A percentile compares a stretch with the other conserved stretches of the same genome.
Conservation (phyloP, 2,329 filamentous ascomycete species). For the Phaeophleospora eucalypticola region DNA sequence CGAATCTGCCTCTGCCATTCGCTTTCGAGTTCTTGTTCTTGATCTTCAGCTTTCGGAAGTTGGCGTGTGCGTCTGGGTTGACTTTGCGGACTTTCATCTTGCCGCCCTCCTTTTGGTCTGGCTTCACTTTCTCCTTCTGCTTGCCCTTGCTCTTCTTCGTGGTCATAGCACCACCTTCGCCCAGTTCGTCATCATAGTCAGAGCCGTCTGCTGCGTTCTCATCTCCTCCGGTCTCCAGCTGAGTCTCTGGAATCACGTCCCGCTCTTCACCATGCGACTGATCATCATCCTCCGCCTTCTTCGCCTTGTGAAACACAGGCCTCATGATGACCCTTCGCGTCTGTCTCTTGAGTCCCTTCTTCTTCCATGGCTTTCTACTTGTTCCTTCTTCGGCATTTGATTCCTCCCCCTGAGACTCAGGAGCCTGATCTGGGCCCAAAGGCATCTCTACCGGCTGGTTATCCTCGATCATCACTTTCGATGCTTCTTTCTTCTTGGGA, state of each 20-base stretch:
- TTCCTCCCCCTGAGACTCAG: constrained; percentile 55
- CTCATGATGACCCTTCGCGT: constrained; percentile 61
- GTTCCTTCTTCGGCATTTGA: constrained; percentile 27
- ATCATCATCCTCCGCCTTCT: constrained; percentile 24
- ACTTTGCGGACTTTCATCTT: constrained; percentile 43
- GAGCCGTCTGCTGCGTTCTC: neutral
- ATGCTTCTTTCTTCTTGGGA: constrained; percentile 20
- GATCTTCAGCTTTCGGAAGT: constrained; percentile 48
- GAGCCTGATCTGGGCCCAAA: constrained; percentile 42
- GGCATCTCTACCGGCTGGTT: constrained; percentile 43
- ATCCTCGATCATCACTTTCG: constrained; percentile 39
- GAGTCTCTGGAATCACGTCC: constrained; percentile 21
- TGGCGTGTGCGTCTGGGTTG: constrained; percentile 45
- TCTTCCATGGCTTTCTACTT: constrained; percentile 66
- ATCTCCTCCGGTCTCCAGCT: constrained; percentile 9
- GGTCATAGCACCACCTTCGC: neutral
- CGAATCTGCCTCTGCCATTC: constrained; percentile 40
- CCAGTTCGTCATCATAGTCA: neutral
- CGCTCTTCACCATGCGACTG: constrained; percentile 11
- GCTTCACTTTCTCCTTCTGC: constrained; percentile 1
- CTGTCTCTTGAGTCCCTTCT: constrained; percentile 78
- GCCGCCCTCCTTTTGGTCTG: constrained; percentile 13
- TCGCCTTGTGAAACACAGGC: constrained; percentile 31
- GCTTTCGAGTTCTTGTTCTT: constrained; percentile 46
- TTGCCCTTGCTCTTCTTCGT: constrained; percentile 7